Base-by-base conservation (phyloP, 768 basidiomycete genomes). In the Rhodosporidiobolus sp. region DNA sequence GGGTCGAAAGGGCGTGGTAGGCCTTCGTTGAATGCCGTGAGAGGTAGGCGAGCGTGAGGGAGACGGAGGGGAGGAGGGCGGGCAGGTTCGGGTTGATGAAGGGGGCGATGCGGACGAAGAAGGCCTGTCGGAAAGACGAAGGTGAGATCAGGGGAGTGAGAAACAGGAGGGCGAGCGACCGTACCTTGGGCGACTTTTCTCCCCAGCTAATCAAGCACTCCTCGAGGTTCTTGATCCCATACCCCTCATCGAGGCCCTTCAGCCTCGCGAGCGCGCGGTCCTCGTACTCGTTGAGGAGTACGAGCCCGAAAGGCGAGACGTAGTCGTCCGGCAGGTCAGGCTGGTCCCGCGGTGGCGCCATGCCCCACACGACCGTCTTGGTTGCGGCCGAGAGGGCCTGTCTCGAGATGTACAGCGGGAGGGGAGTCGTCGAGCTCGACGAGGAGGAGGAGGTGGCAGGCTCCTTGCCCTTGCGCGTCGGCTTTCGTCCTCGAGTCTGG, bases 11-110 rank as follows among this genome's bases (percentile, higher is more conserved):
- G 11, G 66, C 71, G 52, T 76, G 69, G 49, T 70, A 76, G 10
- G 75, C 50, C 24, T 69, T 70, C 0, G 69, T 69, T 4, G 72
- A 70, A 45, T 76, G 65, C 12, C 67, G 63, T 11, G 72, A 35
- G n/a, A 76, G 69, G 69, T 61, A 76, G 35, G 65, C 49, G 49
- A 76, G 69, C 30, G 62, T 45, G 59, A 76, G 71, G 9, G 75
- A 70, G 32, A 68, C 35, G 4, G 59, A 52, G 17, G 75, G 63
- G 19, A 76, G 69, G 11, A 67, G 65, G 11, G 65, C 64, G 4
- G 71, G 68, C 3, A 50, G 17, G 24, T 62, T 52, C 4, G 68
- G 60, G 10, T 43, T 22, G 49, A 76, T 63, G 65, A 35, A 65
- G 10, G 68, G 62, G 0, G 68, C 35, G 32, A 61, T 54, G 17